Evolutionary conservation across 129 eudicot genomes (phyloP), one percentile per base, ranked within the genome.

Genomic region (Dittrichia graveolens): DNA sequence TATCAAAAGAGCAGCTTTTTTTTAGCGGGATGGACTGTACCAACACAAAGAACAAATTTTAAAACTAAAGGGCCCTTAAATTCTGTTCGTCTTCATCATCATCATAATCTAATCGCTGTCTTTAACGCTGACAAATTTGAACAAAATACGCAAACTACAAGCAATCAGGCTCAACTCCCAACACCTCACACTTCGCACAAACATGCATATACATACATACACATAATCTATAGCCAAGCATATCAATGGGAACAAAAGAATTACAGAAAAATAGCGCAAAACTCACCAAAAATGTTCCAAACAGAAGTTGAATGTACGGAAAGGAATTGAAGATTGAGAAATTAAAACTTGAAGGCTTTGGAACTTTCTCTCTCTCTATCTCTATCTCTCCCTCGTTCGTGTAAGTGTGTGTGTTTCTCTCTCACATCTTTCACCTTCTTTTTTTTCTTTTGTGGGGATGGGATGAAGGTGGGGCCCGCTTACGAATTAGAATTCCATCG

Each of bases 381-480:
- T 24, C 31, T 24, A 24, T 24, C 31, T 24, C 31, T 42, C 24
- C 61, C 53, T 16, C 74, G 63, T 52, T 69, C 63, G 63, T 74
- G 71, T 16, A 18, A 35, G 61, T 63, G 61, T 41, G 14, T 61
- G 39, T 74, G 54, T 75, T 8, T 76, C 66, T 75, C 74, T 75
- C 79, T 42, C 79, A 65, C 50, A 38, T 60, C 9, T 74, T 74
- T 74, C 69, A 65, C 57, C 15, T 55, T 68, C 61, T 67, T 67
- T 48, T 59, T 15, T 47, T 53, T 72, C 7, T 40, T 14, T 5
- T 66, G 72, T 39, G 73, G 45, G 55, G 66, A 43, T 42, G 65
- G 8, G 73, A 72, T n/a, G 55, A 24, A 75, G 45, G 67, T 16
- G 67, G 80, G 80, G 44, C 75, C 80, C 69, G 40, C 68, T 5